Conservation (phyloP, 176 grass and related monocot genomes). For the Musa schizocarpa region DNA sequence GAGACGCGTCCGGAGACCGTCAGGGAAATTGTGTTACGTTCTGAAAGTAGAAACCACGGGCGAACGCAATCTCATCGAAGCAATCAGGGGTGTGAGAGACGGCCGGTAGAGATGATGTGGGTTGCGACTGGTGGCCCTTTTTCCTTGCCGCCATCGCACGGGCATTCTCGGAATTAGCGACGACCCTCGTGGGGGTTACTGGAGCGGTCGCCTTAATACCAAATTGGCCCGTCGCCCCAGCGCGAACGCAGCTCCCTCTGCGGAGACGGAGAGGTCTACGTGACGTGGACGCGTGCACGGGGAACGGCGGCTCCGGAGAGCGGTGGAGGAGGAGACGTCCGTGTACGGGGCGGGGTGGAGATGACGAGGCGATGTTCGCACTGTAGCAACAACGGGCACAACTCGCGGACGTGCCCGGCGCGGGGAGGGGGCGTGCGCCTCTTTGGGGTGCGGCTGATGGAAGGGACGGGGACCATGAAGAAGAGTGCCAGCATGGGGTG, state of each 20-base stretch:
- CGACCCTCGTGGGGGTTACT: too few relatives aligned
- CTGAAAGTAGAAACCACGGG: too few relatives aligned
- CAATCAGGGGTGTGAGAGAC: neutral
- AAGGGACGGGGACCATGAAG: slow-evolving; percentile 49
- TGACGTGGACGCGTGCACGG: neutral
- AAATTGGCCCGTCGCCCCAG: too few relatives aligned
- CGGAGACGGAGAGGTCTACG: neutral
- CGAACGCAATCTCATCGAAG: too few relatives aligned
- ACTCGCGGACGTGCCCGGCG: slow-evolving; percentile 65
- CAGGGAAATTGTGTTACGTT: too few relatives aligned
- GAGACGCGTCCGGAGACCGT: too few relatives aligned
- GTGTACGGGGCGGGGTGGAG: neutral
- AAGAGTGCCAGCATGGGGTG: slow-evolving; percentile 93
- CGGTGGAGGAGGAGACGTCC: neutral
- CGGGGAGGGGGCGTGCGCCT: slow-evolving; percentile 41
- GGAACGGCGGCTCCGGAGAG: neutral
- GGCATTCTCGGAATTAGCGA: neutral
- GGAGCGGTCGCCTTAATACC: too few relatives aligned
- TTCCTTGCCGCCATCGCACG: neutral
- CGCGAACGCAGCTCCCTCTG: too few relatives aligned
- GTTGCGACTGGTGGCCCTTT: neutral
- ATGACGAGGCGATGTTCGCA: slow-evolving; percentile 85
- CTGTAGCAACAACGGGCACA: slow-evolving; percentile 96
- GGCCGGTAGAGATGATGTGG: neutral
- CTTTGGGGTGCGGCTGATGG: slow-evolving; percentile 70